Base-by-base conservation (phyloP, 1,139 yeast genomes). In the Saccharomyces uvarum region DNA sequence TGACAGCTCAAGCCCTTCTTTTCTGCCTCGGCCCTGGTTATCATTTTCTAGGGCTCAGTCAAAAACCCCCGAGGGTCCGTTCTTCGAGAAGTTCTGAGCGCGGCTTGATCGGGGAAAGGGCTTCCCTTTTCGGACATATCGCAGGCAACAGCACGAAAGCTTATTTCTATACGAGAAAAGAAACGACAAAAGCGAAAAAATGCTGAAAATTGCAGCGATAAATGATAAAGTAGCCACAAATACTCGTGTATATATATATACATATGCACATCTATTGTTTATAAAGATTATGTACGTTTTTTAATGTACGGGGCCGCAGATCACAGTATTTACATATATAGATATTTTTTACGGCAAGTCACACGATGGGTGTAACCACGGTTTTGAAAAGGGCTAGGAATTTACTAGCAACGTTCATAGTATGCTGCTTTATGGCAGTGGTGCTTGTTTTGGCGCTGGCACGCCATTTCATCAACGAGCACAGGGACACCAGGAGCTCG, bases 401-500 rank as follows among this genome's bases (percentile, higher is more conserved):
- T 16, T 19, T 48, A 19, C 14, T 48, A 31, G 42, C 51, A 3
- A 41, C 53, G 24, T 53, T 55, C 9, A 44, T 58, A 16, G 54
- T 53, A 29, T 56, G 44, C 7, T 56, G 58, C 16, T 62, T 60
- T 47, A 56, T 63, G 38, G 47, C 59, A 13, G 59, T 59, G 5
- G 53, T 63, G 27, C 59, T 62, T 28, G 49, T 63, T 27, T 53
- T 61, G 14, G 65, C 67, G 27, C 52, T 61, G 21, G 62, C 46
- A 48, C 50, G 53, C 55, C 38, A 54, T 50, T 9, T 51, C 52
- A 26, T 61, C 62, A 8, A 56, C 49, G 11, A 50, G 54, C n/a
- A 58, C 62, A 14, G 46, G 44, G 16, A 51, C 53, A 24, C 63
- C 14, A 31, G 24, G 24, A 48, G 44, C n/a, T 38, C 44, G 11